phyloP scores from a whole-genome alignment of 164 flowering plant genomes.

The Berberis vulgaris region DNA sequence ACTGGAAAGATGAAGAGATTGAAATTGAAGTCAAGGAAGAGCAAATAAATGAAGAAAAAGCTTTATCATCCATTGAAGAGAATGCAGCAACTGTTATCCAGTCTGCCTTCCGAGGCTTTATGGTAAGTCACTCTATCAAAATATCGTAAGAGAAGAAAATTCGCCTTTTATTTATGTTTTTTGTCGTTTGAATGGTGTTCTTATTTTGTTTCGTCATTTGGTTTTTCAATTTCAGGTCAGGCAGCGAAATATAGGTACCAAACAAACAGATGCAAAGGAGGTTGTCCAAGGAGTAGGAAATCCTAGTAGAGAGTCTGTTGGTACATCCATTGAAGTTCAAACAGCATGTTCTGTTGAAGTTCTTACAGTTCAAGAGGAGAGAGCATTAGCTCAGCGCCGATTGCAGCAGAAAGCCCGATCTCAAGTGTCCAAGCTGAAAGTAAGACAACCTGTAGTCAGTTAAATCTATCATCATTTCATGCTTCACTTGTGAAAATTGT shows the following conservation, averaged over 20 bases:
- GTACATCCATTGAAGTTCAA: constrained; percentile 73
- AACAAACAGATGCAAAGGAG: constrained; percentile 11
- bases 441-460: constrained; percentile 4
- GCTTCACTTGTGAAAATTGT: constrained; percentile 8
- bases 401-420: constrained; percentile 31
- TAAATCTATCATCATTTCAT: too few species aligned
- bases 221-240: constrained; percentile 40
- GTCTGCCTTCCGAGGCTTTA: constrained; percentile 56
- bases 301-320: constrained; percentile 43
- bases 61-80: constrained; percentile 23
- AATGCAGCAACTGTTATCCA: constrained; percentile 62
- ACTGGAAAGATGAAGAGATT: constrained; percentile 11
- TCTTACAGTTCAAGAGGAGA: constrained; percentile 27
- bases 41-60: constrained; percentile 14
- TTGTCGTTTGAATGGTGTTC: constrained; percentile 4
- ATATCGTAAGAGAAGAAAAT: not conserved
- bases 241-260: constrained; percentile 15
- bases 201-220: constrained; percentile 1
- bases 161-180: not conserved
- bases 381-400: constrained; percentile 12
- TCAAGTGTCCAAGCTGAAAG: constrained; percentile 49
- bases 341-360: constrained; percentile 49
- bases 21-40: constrained; percentile 13
- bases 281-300: constrained; percentile 18
- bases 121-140: constrained; percentile 27